Evolutionary conservation across 148 eudicot genomes (phyloP).

Genomic region (Suaeda aralocaspica): DNA sequence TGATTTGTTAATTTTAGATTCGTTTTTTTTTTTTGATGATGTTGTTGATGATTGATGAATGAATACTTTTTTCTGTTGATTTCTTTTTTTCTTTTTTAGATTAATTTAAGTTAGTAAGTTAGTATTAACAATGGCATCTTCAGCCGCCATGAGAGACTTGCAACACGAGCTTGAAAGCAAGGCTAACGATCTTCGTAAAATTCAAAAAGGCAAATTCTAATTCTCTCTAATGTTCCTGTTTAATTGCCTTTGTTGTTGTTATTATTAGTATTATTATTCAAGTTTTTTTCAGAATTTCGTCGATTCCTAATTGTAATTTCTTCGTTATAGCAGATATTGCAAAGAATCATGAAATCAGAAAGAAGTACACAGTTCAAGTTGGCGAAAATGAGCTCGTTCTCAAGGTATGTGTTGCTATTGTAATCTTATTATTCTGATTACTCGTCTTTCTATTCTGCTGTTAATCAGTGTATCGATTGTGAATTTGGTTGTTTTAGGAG

Average conservation of each 20-base stretch:
- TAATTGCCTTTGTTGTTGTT: neutral
- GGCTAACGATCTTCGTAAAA: constrained; percentile 57
- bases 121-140: constrained; percentile 40
- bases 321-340: constrained; percentile 51
- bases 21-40: too few relatives aligned
- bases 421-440: neutral
- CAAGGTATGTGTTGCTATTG: constrained; percentile 43
- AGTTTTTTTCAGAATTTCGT: neutral
- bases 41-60: too few relatives aligned
- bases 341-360: constrained; percentile 90
- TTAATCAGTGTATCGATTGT: constrained; percentile 3
- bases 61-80: too few relatives aligned
- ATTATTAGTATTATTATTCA: neutral
- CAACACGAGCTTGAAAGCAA: constrained; percentile 45
- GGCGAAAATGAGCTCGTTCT: constrained; percentile 98
- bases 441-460: neutral
- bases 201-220: constrained; percentile 39
- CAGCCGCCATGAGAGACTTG: constrained; percentile 42
- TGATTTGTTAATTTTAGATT: too few relatives aligned
- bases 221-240: neutral
- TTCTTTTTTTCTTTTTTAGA: too few relatives aligned
- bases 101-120: too few relatives aligned
- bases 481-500: constrained; percentile 49
- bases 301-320: neutral
- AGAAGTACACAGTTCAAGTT: constrained; percentile 91